These are phyloP conservation scores for Adiantum capillusveneris DNA, from an alignment of 75 land plant species.

Conservation along the genomic window DNA sequence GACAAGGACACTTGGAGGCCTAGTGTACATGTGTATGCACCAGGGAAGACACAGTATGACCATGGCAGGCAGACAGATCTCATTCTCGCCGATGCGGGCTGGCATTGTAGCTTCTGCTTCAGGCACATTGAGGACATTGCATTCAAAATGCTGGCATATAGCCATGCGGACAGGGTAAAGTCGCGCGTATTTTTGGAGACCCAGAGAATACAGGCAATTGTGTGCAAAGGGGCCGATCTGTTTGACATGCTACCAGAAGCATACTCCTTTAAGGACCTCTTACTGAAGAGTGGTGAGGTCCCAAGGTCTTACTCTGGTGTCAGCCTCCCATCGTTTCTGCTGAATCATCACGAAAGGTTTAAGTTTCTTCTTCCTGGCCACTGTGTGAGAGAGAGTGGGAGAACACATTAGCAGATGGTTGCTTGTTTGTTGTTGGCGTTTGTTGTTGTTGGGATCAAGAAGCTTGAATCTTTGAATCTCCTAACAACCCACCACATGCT, in stretches of 20 bases:
- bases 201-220: constrained; percentile 19
- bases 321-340: constrained; percentile 47
- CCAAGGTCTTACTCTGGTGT: constrained; percentile 35
- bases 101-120: constrained; percentile 53
- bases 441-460: no score
- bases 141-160: constrained; percentile 37
- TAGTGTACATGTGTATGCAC: constrained; percentile 16
- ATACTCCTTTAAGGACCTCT: constrained; percentile 45
- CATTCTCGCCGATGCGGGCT: constrained; percentile 37
- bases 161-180: constrained; percentile 31
- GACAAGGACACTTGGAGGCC: constrained; percentile 30
- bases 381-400: constrained; percentile 58
- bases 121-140: constrained; percentile 16
- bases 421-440: no score
- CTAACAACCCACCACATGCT: no score
- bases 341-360: constrained; percentile 40
- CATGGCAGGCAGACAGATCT: constrained; percentile 21
- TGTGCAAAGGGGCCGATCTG: constrained; percentile 32
- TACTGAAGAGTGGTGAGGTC: constrained; percentile 14
- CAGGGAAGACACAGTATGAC: constrained; percentile 10
- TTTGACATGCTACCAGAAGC: constrained; percentile 87
- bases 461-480: no score
- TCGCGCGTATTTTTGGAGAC: constrained; percentile 16
- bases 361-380: constrained; percentile 61
- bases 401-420: no score